phyloP scores from a whole-genome alignment of 495 filamentous ascomycete species.

The Sordaria brevicollis region DNA sequence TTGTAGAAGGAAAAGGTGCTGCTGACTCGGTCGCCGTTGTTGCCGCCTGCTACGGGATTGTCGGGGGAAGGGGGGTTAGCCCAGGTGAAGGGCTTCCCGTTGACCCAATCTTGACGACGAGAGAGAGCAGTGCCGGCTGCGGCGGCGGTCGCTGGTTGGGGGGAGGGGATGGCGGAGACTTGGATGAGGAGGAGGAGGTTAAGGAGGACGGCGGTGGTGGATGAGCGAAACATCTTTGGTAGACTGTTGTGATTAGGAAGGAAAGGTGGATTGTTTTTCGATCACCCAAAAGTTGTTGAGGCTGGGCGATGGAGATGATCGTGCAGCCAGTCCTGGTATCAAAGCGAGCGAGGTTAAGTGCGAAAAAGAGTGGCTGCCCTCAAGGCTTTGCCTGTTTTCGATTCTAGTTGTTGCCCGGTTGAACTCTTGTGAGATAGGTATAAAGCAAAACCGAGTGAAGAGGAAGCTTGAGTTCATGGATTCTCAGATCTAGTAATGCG shows the following conservation, averaged over 20 bases:
- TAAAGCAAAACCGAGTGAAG: neutral
- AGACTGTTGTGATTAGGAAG: neutral
- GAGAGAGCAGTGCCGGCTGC: too few relatives aligned
- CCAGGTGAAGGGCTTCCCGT: too few relatives aligned
- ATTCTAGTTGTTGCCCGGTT: too few relatives aligned
- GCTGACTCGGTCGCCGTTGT: neutral
- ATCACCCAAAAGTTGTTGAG: neutral
- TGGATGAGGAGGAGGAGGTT: neutral
- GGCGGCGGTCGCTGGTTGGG: neutral
- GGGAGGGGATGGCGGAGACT: neutral
- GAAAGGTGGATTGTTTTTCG: neutral
- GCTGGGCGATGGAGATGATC: neutral
- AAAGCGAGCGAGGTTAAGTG: neutral
- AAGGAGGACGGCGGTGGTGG: neutral
- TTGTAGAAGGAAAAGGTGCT: neutral
- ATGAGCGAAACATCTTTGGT: neutral
- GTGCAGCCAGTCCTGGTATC: too few relatives aligned
- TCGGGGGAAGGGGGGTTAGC: neutral
- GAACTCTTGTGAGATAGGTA: too few relatives aligned
- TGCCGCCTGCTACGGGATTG: neutral
- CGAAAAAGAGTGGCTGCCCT: neutral
- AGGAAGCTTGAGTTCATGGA: neutral
- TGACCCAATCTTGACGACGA: too few relatives aligned
- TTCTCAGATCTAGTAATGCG: neutral
- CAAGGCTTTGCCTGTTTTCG: neutral